Evolutionary conservation across 1,284 basidiomycete species (phyloP).

Genomic region (Melampsora americana): DNA sequence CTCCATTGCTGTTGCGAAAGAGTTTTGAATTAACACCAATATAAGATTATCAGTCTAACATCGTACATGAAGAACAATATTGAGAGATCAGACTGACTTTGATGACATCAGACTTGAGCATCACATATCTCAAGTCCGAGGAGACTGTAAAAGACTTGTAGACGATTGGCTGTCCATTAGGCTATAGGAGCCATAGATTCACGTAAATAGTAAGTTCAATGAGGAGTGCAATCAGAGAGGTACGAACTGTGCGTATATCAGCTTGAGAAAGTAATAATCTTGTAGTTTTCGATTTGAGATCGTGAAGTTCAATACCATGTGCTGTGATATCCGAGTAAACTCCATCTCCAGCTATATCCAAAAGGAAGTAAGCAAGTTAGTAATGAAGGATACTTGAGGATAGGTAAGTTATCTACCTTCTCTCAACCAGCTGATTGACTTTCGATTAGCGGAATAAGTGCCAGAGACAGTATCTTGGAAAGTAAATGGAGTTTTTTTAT

Average conservation of each 20-base stretch:
- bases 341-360: conserved; percentile 74
- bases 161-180: conserved; percentile 60
- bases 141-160: conserved; percentile 73
- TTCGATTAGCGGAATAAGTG: conserved; percentile 64
- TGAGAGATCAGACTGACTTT: background rate
- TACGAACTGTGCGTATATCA: conserved; percentile 64
- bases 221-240: background rate
- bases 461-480: conserved; percentile 86
- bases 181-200: conserved; percentile 56
- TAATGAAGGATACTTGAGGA: background rate
- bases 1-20: conserved; percentile 74
- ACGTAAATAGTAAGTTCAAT: conserved; percentile 29
- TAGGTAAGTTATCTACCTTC: conserved; percentile 64
- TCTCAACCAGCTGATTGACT: conserved; percentile 71
- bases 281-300: conserved; percentile 71
- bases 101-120: conserved; percentile 67
- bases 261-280: conserved; percentile 62
- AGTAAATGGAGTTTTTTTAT: background rate
- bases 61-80: conserved; percentile 15
- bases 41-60: background rate
- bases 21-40: background rate
- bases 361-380: conserved; percentile 15
- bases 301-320: conserved; percentile 67
- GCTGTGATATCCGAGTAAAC: conserved; percentile 68
- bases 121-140: conserved; percentile 78